Evolutionary conservation across 2,329 filamentous ascomycete genomes (phyloP).

Genomic region (Cyphellophora attinorum): DNA sequence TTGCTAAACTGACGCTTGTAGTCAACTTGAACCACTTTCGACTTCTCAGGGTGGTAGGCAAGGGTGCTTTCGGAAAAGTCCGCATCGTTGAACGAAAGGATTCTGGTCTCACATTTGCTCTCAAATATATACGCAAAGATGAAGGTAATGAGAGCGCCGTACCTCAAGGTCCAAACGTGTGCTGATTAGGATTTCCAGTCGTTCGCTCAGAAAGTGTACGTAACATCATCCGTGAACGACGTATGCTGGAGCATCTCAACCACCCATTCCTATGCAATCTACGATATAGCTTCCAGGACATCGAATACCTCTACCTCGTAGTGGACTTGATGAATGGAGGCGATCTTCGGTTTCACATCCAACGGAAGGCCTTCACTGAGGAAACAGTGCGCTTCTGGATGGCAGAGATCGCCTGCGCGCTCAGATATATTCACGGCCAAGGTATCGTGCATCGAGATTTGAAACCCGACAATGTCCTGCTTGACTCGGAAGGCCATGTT

Average conservation of each 20-base stretch:
- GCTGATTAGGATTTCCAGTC: conserved; percentile 45
- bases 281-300: conserved; percentile 97
- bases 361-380: conserved; percentile 94
- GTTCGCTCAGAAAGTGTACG: conserved; percentile 95
- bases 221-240: conserved; percentile 93
- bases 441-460: conserved; percentile 86
- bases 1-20: conserved; percentile 27
- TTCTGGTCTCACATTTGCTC: conserved; percentile 81
- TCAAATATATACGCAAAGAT: conserved; percentile 99
- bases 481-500: conserved; percentile 85
- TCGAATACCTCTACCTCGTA: conserved; percentile 97
- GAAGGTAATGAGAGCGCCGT: conserved; percentile 55
- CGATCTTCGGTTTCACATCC: conserved; percentile 94
- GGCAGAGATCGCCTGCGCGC: conserved; percentile 80
- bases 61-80: conserved; percentile 97
- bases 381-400: conserved; percentile 97
- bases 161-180: conserved; percentile 5
- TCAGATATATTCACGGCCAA: conserved; percentile 77
- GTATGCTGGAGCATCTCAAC: conserved; percentile 97
- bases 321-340: conserved; percentile 98
- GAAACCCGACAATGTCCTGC: conserved; percentile 83
- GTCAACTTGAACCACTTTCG: conserved; percentile 98
- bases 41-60: conserved; percentile 86
- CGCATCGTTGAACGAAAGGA: conserved; percentile 98
- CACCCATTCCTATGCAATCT: conserved; percentile 97